Percentiles rank a stretch among this genome's conserved stretches.
These are phyloP conservation scores for Malus sylvestris DNA, from an alignment of 306 rosid species.

Conservation along the genomic window DNA sequence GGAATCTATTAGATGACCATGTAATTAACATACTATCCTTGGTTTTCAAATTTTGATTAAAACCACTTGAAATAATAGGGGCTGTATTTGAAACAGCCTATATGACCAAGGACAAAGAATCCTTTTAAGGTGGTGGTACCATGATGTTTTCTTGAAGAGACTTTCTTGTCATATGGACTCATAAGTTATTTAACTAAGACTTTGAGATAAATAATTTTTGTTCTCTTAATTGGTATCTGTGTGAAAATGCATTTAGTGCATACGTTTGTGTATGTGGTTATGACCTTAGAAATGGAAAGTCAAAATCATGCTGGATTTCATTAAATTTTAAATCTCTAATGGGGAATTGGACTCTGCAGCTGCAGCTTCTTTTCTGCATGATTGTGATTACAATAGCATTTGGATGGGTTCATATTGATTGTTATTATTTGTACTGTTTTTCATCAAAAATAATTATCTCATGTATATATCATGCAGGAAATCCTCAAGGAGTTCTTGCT, in stretches of 20 bases:
- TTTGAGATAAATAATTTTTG: neutral
- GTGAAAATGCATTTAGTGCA: neutral
- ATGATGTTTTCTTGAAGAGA: neutral
- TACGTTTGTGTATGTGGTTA: neutral
- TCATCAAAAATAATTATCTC: neutral
- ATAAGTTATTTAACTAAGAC: neutral
- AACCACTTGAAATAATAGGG: neutral
- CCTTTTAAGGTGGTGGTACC: neutral
- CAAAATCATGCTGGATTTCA: neutral
- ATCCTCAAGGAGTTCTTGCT: conserved; percentile 35
- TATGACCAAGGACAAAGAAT: neutral
- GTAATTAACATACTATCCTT: neutral
- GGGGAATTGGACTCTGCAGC: neutral
- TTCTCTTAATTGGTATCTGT: neutral
- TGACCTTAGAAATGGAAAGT: neutral
- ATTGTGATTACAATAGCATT: conserved; percentile 2
- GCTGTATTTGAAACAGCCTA: neutral
- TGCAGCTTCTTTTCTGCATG: neutral
- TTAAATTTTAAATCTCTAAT: neutral
- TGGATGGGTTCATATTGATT: neutral
- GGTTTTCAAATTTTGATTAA: neutral
- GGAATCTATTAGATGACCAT: neutral
- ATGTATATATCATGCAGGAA: conserved; percentile 43
- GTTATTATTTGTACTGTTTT: too few relatives aligned
- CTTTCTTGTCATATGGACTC: neutral